Evolutionary conservation across 495 filamentous ascomycete genomes (phyloP), one percentile per base, ranked within the genome.

Genomic region (Tuber borchii): DNA sequence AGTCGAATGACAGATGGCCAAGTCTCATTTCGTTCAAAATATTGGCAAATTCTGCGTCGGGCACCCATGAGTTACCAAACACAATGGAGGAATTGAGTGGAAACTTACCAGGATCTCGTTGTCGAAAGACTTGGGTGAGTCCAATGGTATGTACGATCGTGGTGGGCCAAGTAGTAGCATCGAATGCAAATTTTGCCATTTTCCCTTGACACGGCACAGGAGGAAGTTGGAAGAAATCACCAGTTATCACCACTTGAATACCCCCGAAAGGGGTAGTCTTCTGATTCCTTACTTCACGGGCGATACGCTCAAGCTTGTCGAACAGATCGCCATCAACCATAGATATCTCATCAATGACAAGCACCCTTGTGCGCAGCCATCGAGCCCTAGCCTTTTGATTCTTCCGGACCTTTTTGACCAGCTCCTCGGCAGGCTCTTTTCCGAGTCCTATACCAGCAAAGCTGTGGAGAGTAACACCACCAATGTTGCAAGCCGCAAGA

Each of bases 1-100:
- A 96, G 12, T n/a, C n/a, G 87, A 82, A 17, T 40, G 87, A 91
- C 37, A 97, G 88, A 48, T 87, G 91, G 19, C 96, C 95, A 56
- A 98, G 86, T 70, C 95, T 89, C 94, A 99, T 97, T 84, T 99
- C 94, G 79, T 99, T 98, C 45, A 99, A 86, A 93, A 99, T 98
- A 7, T 88, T 86, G 9, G 95, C 95, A 83, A 99, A 99, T 69
- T 91, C 91, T 90, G 73, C 56, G 44, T n/a, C 69, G 8, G 56
- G 2, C 14, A 2, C 42, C 82, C 71, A 83, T 76, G 86, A 56
- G 82, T 82, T 31, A 48, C 26, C 65, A 72, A 65, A 34, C 37
- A 22, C 34, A n/a, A 40, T n/a, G 39, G 39, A 61, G 48, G 73
- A 81, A 77, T 71, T 65, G 48, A 20, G 26, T 42, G 72, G 2